Evolutionary conservation across 2,329 filamentous ascomycete genomes (phyloP).

Genomic region (Monosporascus sp.): DNA sequence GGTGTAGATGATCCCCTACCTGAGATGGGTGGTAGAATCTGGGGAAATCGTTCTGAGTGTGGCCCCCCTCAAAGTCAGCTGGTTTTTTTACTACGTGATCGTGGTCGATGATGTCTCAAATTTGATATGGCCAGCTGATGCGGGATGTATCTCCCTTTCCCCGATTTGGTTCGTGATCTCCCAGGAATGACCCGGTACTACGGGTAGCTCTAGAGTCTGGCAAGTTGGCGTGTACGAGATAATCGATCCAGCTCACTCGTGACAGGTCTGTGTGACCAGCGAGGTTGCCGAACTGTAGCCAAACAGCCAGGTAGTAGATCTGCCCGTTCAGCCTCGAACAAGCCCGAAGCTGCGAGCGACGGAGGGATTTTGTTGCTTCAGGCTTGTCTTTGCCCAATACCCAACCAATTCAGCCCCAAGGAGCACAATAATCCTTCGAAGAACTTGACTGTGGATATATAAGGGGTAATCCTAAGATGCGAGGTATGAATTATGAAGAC

Average conservation of each 20-base stretch:
- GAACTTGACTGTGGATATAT: background rate
- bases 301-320: background rate
- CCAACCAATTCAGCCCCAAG: background rate
- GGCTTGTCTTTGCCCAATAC: constrained; percentile 3
- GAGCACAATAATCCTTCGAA: background rate
- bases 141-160: background rate
- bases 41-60: background rate
- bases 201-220: background rate
- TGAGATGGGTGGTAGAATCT: background rate
- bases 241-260: background rate
- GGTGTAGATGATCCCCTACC: background rate
- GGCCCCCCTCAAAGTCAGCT: background rate
- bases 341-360: background rate
- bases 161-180: background rate
- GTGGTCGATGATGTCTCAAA: background rate
- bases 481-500: background rate
- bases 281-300: background rate
- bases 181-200: background rate
- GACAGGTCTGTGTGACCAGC: background rate
- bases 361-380: background rate
- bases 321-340: background rate
- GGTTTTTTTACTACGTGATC: background rate
- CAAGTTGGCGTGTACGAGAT: background rate
- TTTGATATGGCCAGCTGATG: background rate
- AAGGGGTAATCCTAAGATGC: background rate